Conservation (phyloP, 495 filamentous ascomycete species). For the Jackrogersella multiformis region DNA sequence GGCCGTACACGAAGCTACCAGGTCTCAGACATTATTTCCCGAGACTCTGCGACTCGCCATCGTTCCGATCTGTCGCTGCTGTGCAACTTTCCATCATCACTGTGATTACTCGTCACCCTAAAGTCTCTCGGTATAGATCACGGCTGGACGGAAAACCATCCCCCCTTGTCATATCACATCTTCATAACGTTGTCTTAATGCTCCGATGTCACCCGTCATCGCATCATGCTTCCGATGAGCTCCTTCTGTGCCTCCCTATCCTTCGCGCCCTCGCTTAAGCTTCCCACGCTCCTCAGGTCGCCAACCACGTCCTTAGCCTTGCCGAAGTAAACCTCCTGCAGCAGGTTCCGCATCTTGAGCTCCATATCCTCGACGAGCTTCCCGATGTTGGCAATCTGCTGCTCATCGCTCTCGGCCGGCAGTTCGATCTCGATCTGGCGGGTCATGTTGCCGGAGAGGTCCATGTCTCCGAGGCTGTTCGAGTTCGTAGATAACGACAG, state of each 20-base stretch:
- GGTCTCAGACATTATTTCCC: conserved; percentile 42
- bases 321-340: conserved; percentile 99
- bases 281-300: conserved; percentile 88
- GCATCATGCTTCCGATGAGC: conserved; percentile 81
- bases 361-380: conserved; percentile 99
- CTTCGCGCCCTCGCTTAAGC: conserved; percentile 84
- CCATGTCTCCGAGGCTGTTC: conserved; percentile 83
- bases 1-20: conserved; percentile 24
- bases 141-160: conserved; percentile 10
- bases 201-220: conserved; percentile 45
- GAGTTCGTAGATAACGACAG: conserved; percentile 79
- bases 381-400: conserved; percentile 96
- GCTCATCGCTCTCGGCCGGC: conserved; percentile 86
- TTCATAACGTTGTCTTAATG: not conserved
- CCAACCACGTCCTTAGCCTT: conserved; percentile 99
- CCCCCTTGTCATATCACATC: conserved; percentile 13
- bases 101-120: conserved; percentile 28
- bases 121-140: not conserved
- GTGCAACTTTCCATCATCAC: conserved; percentile 34
- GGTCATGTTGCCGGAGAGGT: conserved; percentile 97
- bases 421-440: conserved; percentile 92
- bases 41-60: conserved; percentile 32
- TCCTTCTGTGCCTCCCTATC: conserved; percentile 89
- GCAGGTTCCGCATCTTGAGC: conserved; percentile 97
- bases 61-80: conserved; percentile 35